Base-by-base conservation (phyloP, 148 eudicot species). In the Diospyros lotus region DNA sequence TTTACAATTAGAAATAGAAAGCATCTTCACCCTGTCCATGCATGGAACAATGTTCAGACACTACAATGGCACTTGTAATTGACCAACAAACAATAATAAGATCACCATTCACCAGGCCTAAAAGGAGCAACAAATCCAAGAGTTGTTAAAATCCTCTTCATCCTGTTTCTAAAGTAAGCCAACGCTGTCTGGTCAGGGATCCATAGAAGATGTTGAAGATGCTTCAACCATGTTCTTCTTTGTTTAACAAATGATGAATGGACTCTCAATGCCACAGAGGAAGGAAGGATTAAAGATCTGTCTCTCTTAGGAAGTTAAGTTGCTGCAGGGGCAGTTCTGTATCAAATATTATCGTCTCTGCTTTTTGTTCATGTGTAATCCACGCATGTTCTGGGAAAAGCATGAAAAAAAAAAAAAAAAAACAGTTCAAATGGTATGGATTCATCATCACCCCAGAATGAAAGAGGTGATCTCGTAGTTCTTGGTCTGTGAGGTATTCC, bases 361-460 rank as follows among this genome's bases (percentile, higher is more conserved):
- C 88, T 89, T 92, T 65, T 80, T 90, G 84, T 80, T 88, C 51
- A 95, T 86, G 89, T 95, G 12, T 95, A 87, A 61, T 89, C 89
- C 79, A 92, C 89, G 54, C 98, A 95, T 1, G 75, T 76, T 81
- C 96, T 94, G 92, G 61, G 81, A 79, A 68, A 42, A 67, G 28
- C 28, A 28, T 28, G 28, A 28, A 28, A 28, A 28, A 28, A 28
- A 28, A 28, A 28, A 28, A 28, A 28, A 28, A 28, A 28, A 28
- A 28, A 28, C 28, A 0, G 28, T 28, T 28, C 28, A 28, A 28
- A 28, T 28, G 28, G 28, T 28, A 28, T 0, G 0, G 28, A 28
- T 28, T 28, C 28, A 28, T 28, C 28, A 0, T 28, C 28, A 28
- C 28, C 28, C 28, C 28, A 28, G 28, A 28, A 28, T 28, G 28